Evolutionary conservation across 768 basidiomycete species (phyloP), one percentile per base, ranked within the genome.

Genomic region (Lenzites betulinus): DNA sequence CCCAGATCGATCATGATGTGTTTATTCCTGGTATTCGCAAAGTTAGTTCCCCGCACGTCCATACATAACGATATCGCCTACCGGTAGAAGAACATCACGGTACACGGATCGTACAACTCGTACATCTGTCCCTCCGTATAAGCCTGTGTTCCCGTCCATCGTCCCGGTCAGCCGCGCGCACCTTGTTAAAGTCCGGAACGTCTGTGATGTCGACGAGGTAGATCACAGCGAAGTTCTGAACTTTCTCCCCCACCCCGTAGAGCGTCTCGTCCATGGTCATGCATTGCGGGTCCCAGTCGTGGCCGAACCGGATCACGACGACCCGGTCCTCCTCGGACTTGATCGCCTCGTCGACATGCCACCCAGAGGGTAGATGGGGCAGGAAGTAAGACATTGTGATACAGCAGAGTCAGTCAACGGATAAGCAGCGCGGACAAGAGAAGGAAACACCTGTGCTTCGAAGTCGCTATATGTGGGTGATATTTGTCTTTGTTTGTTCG

Each of bases 1-100:
- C 95, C 95, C 65, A 98, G 77, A 84, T 98, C 97, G 70, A 99
- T 98, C 96, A 98, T 98, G 77, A 98, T 98, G 72, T 98, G 97
- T 73, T 98, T 97, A 75, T 96, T 96, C 43, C 95, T 96, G 67
- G 59, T 52, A 64, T 66, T 62, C 54, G 25, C 18, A 28, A 26
- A n/a, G 7, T 7, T 62, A 49, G 56, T 52, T 51, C 20, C 7
- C n/a, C 18, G 11, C 4, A 2, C 13, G 15, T 13, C 16, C 47
- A 1, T 4, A 4, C 6, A 7, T 1, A 39, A 50, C 11, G 28
- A 18, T 33, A 18, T 23, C 1, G 42, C 39, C 69, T 66, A 95
- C 94, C 94, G 88, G 76, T 96, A 97, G 79, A 97, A 96, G 81
- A 97, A 96, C 94, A 96, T 97, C 66, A 96, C 91, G 3, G 96